These are phyloP conservation scores for California macrophylla DNA, from an alignment of 441 rosid species.

Conservation along the genomic window DNA sequence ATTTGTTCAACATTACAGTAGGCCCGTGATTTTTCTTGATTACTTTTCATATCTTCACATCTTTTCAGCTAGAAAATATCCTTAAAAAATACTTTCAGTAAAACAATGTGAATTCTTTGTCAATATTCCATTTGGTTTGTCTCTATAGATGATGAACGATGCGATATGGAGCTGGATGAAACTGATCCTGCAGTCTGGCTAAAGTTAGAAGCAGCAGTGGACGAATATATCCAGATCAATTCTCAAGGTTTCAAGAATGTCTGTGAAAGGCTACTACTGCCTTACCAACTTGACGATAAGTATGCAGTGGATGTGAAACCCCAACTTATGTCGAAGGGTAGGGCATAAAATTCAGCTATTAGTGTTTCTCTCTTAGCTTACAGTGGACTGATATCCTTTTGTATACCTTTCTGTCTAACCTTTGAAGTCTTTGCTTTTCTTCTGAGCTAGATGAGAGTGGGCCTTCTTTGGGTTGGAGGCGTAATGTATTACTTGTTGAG, in stretches of 20 bases:
- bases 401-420: constrained; percentile 17
- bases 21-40: neutral
- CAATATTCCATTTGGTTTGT: constrained; percentile 18
- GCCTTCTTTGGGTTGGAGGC: constrained; percentile 91
- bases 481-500: constrained; percentile 80
- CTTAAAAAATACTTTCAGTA: neutral
- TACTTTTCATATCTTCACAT: constrained; percentile 6
- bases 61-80: constrained; percentile 2
- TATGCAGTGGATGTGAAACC: constrained; percentile 45
- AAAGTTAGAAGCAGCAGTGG: constrained; percentile 75
- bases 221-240: constrained; percentile 66
- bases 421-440: constrained; percentile 18
- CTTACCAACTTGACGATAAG: constrained; percentile 69
- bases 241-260: constrained; percentile 53
- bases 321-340: constrained; percentile 34
- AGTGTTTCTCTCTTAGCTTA: constrained; percentile 12
- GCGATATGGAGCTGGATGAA: constrained; percentile 96
- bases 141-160: constrained; percentile 79
- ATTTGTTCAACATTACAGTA: constrained; percentile 8
- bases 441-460: constrained; percentile 39
- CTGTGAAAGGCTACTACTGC: constrained; percentile 57
- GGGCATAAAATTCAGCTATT: constrained; percentile 50
- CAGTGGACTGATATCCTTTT: neutral
- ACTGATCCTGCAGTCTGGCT: constrained; percentile 94
- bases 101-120: constrained; percentile 12